Evolutionary conservation across 2,329 filamentous ascomycete species (phyloP), one percentile per base, ranked within the genome.

Genomic region (Lachnum nothofagi): DNA sequence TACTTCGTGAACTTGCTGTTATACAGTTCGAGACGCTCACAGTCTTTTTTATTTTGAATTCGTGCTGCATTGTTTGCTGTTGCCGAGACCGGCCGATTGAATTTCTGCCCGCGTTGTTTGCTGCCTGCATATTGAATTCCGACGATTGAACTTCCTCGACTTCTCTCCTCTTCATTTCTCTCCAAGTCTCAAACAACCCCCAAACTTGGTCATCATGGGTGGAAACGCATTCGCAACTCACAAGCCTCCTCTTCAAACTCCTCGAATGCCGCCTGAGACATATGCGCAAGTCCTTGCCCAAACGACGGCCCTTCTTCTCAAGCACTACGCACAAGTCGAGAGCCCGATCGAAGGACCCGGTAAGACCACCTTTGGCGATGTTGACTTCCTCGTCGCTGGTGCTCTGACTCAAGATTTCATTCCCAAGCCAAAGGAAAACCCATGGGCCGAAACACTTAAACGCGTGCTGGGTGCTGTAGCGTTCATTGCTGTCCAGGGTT

Each of bases 291-390:
- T 82, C 23, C 77, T 77, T 19, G 53, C 64, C 0, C 60, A 69
- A 0, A 78, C 75, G 51, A 68, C 73, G 22, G 48, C 61, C 0
- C 64, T 73, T 2, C 73, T 87, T 0, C 65, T 67, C 1, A 58
- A 68, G 1, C 66, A 83, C 3, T 88, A 79, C 57, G 46, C 67
- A 0, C 69, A 68, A 6, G 79, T 86, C 4, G 75, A 72, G 1
- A 73, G 76, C 0, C 82, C 86, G 0, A 77, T 84, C 23, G 85
- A 89, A 56, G 84, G 79, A 0, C 86, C 87, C 0, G 82, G 65
- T 1, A 93, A 93, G 65, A 35, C 56, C 0, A 78, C 82, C 57
- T 77, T 80, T 60, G 88, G 88, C 17, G 88, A 93, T 56, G 69
- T 94, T 31, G 88, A 93, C 65, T 72, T 91, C 50, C 65, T 89